These are phyloP conservation scores for Trifolium dubium DNA, from an alignment of 306 rosid species.

Conservation along the genomic window DNA sequence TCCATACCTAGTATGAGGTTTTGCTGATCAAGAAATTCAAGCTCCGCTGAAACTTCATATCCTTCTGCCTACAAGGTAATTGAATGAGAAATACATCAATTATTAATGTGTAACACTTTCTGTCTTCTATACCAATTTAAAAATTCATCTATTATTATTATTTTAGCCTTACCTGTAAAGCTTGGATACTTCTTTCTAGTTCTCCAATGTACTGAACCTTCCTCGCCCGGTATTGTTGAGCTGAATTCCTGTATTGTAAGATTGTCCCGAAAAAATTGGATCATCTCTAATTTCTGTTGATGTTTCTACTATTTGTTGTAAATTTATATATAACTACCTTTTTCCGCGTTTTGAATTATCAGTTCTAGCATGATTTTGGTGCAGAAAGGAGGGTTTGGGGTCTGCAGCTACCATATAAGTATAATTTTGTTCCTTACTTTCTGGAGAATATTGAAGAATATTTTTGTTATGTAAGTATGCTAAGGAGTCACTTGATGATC, in stretches of 20 bases:
- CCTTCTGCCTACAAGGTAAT: slow-evolving; percentile 67
- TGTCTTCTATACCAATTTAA: background rate
- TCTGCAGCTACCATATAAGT: background rate
- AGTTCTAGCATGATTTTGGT: background rate
- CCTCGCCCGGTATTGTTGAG: slow-evolving; percentile 71
- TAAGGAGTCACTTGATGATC: slow-evolving; percentile 38
- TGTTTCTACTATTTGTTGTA: background rate
- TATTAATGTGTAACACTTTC: background rate
- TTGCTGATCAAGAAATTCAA: slow-evolving; percentile 83
- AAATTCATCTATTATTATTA: background rate
- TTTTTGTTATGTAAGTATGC: background rate
- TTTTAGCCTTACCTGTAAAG: slow-evolving; percentile 55
- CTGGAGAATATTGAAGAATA: background rate
- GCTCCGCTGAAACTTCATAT: slow-evolving; percentile 75
- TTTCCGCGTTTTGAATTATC: slow-evolving; percentile 28
- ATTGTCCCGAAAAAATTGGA: background rate
- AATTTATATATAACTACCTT: background rate
- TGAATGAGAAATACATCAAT: background rate
- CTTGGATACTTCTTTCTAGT: slow-evolving; percentile 72
- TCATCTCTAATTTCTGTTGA: background rate
- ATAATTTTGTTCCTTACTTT: background rate
- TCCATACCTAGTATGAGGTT: slow-evolving; percentile 70
- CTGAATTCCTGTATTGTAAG: slow-evolving; percentile 58
- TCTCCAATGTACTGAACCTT: slow-evolving; percentile 82
- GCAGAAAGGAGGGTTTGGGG: background rate